Evolutionary conservation across 306 rosid genomes (phyloP), one percentile per base, ranked within the genome.

Genomic region (Pterocarpus macrocarpus): DNA sequence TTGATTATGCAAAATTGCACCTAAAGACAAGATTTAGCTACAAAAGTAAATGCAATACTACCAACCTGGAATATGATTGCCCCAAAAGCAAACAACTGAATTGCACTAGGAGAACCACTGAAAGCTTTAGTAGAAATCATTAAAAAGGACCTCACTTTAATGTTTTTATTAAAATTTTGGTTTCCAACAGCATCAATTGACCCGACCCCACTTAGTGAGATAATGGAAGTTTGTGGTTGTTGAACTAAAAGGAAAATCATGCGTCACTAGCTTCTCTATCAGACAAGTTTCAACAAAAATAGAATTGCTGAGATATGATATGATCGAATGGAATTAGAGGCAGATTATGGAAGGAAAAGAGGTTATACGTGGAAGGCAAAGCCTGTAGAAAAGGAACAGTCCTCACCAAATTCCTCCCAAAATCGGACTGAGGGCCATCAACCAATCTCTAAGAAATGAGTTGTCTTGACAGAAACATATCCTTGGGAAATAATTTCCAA

Each of bases 61-160:
- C 53, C 30, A 22, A 57, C 44, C 64, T 44, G 28, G 34, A 55
- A 33, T 13, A 58, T 15, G 14, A 49, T 56, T 74, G 59, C 49
- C 28, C 1, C 22, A 17, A 53, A 66, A 75, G 16, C 64, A 81
- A 75, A 57, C 53, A 44, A 81, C 14, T 71, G n/a, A 71, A 57
- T 52, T 34, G 59, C 8, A 13, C 69, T 9, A 35, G 75, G 33
- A 71, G 17, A 41, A 44, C 39, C 11, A 33, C 22, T 55, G 8
- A 73, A 39, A 73, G 17, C 43, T 41, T 33, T 17, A 36, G 14
- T 17, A 80, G 58, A 64, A 64, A 69, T 44, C 56, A 66, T 12
- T 43, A 15, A 57, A 81, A 10, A 47, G 50, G 36, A 66, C 30
- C 44, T 43, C 5, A 52, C 36, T 17, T 38, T 22, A 61, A 16